Evolutionary conservation across 1,284 basidiomycete species (phyloP), one percentile per base, ranked within the genome.

Genomic region (Apiotrichum domesticum): DNA sequence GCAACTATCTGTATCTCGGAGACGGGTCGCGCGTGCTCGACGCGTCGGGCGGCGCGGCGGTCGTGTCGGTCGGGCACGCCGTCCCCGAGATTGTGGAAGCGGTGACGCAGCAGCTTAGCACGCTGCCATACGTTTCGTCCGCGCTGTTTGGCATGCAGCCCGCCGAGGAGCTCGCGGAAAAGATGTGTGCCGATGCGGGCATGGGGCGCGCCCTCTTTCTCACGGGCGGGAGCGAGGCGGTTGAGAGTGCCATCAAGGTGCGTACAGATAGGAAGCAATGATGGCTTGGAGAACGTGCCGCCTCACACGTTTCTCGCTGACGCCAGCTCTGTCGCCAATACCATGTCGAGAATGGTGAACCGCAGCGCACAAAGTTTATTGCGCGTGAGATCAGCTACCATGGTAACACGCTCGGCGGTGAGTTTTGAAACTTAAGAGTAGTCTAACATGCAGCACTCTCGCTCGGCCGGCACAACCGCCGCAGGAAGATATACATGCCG

Each of bases 371-470:
- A 52, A 86, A 90, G 65, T 90, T 87, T 69, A 90, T 93, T 65
- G 86, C 82, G n/a, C 81, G 90, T 13, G 72, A 85, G 51, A 77
- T 89, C 29, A 88, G 87, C 3, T 93, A 84, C 76, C 90, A 93
- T 69, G 90, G 90, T 1, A 92, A 91, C 71, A 88, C 87, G 3
- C 66, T 91, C 34, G 81, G 80, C 0, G 76, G 68, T 63, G 59
- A 61, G 54, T 46, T 11, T 3, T 13, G 4, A 21, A 10, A 33
- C 33, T 37, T 29, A 3, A 33, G 39, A 46, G 8, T 21, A 21
- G 21, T 32, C 54, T 15, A n/a, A 11, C n/a, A 2, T 7, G 6
- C 57, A 60, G 61, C 57, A 6, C 59, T 64, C 14, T 46, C 59
- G 8, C 47, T 61, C 3, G 53, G 56, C 2, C 51, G 63, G 2